Evolutionary conservation across 768 basidiomycete species (phyloP).

Genomic region (Leucosporidium creatinivorum): DNA sequence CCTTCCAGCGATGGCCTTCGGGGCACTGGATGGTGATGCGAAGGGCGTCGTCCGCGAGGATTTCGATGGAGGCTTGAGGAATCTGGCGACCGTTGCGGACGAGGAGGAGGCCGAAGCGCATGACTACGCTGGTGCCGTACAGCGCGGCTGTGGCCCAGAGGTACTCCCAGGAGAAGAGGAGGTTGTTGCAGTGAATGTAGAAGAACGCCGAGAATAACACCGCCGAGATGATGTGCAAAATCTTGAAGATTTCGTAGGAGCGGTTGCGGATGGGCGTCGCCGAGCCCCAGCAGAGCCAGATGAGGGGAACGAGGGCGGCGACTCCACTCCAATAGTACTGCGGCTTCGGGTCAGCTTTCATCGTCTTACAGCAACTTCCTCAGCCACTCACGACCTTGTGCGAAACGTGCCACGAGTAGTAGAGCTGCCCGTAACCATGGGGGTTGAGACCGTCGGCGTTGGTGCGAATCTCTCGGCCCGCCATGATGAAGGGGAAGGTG

Average conservation of each 20-base stretch:
- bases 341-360: no score
- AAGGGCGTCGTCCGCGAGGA: slow-evolving; percentile 30
- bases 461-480: slow-evolving; percentile 29
- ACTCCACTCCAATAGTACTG: slow-evolving; percentile 34
- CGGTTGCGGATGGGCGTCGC: slow-evolving; percentile 25
- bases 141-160: slow-evolving; percentile 34
- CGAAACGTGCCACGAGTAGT: slow-evolving; percentile 26
- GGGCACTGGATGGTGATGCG: slow-evolving; percentile 26
- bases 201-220: slow-evolving; percentile 38
- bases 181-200: slow-evolving; percentile 38
- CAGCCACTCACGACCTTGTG: slow-evolving; percentile 21
- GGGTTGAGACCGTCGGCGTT: slow-evolving; percentile 29
- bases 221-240: slow-evolving; percentile 30
- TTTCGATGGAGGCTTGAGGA: slow-evolving; percentile 27
- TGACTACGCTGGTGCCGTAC: slow-evolving; percentile 26
- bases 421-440: slow-evolving; percentile 22
- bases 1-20: slow-evolving; percentile 29
- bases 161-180: slow-evolving; percentile 33
- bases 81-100: slow-evolving; percentile 32
- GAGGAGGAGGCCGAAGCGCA: slow-evolving; percentile 36
- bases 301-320: slow-evolving; percentile 31
- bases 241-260: slow-evolving; percentile 36
- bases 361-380: neutral
- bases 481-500: slow-evolving; percentile 36
- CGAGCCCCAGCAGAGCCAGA: slow-evolving; percentile 34